These are phyloP conservation scores for Penicillium sumatraense DNA, from an alignment of 2,329 filamentous ascomycete genomes.

Conservation along the genomic window DNA sequence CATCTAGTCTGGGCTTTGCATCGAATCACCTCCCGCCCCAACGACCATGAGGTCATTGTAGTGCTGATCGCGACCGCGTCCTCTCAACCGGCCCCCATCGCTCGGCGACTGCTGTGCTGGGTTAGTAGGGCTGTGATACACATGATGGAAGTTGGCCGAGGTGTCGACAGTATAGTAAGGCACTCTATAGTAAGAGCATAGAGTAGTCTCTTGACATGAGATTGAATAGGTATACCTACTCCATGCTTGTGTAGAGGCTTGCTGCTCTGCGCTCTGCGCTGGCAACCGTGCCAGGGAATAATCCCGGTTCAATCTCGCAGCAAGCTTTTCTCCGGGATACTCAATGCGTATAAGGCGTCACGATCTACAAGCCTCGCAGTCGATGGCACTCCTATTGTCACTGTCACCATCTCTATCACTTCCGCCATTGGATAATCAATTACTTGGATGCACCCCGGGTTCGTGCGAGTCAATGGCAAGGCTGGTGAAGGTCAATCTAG, in stretches of 20 bases:
- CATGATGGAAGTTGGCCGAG: conserved; percentile 5
- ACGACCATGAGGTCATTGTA: conserved; percentile 26
- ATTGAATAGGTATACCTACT: too few species aligned
- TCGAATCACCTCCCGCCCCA: conserved; percentile 23
- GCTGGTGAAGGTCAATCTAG: not conserved
- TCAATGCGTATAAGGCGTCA: not conserved
- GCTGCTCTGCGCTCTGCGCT: not conserved
- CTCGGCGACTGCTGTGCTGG: conserved; percentile 11
- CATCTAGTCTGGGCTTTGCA: conserved; percentile 17
- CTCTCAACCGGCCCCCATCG: conserved; percentile 4
- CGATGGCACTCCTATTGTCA: too few species aligned
- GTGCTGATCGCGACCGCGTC: not conserved
- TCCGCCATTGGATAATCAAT: conserved; percentile 1
- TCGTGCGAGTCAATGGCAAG: conserved; percentile 4
- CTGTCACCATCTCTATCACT: too few species aligned
- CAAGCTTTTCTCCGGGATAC: conserved; percentile 9
- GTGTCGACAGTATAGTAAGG: not conserved
- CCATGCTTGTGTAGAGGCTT: too few species aligned
- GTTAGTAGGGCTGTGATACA: conserved; percentile 3
- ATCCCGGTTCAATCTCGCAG: conserved; percentile 16
- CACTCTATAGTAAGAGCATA: too few species aligned
- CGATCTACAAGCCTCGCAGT: not conserved
- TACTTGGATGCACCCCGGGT: conserved; percentile 9
- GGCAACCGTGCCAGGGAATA: conserved; percentile 9
- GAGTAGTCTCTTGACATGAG: too few species aligned